Evolutionary conservation across 371 early-diverging fungal genomes (phyloP).

Genomic region (Chytridium lagenaria): DNA sequence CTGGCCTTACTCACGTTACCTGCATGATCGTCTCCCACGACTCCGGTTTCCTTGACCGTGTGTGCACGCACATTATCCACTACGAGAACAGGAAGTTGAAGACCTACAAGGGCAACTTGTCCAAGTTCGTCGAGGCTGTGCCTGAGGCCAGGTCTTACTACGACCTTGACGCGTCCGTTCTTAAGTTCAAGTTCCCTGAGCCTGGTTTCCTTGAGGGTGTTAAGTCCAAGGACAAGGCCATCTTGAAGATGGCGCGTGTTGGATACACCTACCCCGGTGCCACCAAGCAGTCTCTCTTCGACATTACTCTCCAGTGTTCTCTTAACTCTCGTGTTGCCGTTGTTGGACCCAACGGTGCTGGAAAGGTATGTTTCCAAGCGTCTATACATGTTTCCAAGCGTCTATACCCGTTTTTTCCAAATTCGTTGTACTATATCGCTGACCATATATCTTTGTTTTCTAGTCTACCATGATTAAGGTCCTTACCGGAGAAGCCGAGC

Average conservation of each 20-base stretch:
- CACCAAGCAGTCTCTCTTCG: conserved; percentile 66
- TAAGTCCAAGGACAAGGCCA: conserved; percentile 80
- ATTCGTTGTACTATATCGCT: not conserved
- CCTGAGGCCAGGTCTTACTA: conserved; percentile 84
- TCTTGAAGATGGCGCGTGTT: conserved; percentile 73
- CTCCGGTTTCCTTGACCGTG: conserved; percentile 61
- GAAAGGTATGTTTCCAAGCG: conserved; percentile 61
- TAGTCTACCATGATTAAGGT: conserved; percentile 83
- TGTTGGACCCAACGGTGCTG: conserved; percentile 83
- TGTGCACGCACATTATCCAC: conserved; percentile 61
- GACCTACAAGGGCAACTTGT: conserved; percentile 82
- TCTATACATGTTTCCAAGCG: not conserved
- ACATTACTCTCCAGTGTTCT: conserved; percentile 73
- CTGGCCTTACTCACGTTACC: conserved; percentile 51
- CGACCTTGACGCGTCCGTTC: conserved; percentile 68
- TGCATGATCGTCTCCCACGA: conserved; percentile 67
- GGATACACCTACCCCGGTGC: conserved; percentile 76
- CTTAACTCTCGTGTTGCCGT: conserved; percentile 82
- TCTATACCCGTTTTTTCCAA: too few relatives aligned
- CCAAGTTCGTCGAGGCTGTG: conserved; percentile 68
- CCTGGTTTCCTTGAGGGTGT: conserved; percentile 79
- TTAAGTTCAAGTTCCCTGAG: conserved; percentile 82
- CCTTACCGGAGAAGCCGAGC: conserved; percentile 76
- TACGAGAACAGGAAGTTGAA: conserved; percentile 69
- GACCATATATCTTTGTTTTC: not conserved